phyloP scores from a whole-genome alignment of 345 rosid species.

The Bretschneidera sinensis region DNA sequence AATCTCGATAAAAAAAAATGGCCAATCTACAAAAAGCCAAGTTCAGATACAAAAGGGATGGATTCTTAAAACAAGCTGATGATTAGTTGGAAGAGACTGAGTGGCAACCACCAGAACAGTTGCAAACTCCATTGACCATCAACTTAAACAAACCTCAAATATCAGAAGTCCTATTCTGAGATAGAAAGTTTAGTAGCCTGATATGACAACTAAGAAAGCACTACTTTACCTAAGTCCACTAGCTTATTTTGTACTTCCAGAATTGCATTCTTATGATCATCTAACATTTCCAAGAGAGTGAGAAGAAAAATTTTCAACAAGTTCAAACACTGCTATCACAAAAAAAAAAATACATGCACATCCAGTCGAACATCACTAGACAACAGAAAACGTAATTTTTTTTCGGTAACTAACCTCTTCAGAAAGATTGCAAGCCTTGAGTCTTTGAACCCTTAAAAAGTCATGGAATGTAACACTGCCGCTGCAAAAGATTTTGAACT shows the following conservation, averaged over 20 bases:
- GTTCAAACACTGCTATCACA: no score
- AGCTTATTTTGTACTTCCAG: no score
- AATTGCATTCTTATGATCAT: not conserved
- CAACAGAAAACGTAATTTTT: not conserved
- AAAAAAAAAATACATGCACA: not conserved
- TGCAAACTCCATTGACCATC: not conserved
- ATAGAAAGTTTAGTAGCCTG: no score
- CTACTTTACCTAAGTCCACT: not conserved
- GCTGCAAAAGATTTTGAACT: constrained; percentile 50
- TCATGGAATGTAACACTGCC: constrained; percentile 58
- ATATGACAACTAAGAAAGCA: not conserved
- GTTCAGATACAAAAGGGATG: not conserved
- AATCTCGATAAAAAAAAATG: not conserved
- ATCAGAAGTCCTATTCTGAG: no score
- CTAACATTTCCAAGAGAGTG: not conserved
- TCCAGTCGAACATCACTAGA: not conserved
- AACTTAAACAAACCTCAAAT: no score
- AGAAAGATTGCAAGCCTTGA: constrained; percentile 57
- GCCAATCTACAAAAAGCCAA: not conserved
- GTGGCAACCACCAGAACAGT: not conserved
- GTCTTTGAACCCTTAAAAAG: constrained; percentile 54
- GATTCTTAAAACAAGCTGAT: no score
- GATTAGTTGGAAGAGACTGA: not conserved
- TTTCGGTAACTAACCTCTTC: constrained; percentile 49
- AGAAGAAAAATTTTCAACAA: not conserved